A percentile compares a stretch with the other conserved stretches of the same genome.
Conservation (phyloP, 345 rosid genomes). For the Geranium brycei region DNA sequence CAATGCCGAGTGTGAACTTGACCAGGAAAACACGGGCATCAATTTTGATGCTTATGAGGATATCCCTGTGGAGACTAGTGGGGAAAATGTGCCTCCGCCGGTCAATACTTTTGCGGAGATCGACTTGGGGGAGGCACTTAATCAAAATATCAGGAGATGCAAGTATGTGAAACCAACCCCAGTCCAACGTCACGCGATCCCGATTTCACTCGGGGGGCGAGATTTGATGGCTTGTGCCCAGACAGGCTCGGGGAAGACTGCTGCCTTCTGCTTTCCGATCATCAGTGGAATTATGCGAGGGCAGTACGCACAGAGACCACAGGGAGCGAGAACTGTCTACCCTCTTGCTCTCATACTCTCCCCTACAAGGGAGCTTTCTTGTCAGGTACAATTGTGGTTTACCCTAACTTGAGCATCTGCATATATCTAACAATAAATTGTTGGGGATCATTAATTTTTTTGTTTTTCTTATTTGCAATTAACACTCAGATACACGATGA, state of each 20-base stretch:
- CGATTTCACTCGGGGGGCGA: slow-evolving; percentile 36
- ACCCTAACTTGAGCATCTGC: not conserved
- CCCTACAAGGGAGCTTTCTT: slow-evolving; percentile 93
- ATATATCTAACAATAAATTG: not conserved
- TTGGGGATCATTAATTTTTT: not conserved
- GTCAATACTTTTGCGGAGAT: slow-evolving; percentile 50
- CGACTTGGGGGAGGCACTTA: slow-evolving; percentile 44
- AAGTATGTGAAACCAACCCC: slow-evolving; percentile 56
- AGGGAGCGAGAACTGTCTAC: slow-evolving; percentile 25
- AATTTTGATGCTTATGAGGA: slow-evolving; percentile 55
- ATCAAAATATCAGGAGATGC: slow-evolving; percentile 40
- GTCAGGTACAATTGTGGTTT: slow-evolving; percentile 39
- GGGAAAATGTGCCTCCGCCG: slow-evolving; percentile 41
- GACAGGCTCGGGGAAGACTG: slow-evolving; percentile 59
- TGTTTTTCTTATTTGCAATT: not conserved
- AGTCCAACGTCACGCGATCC: slow-evolving; percentile 49
- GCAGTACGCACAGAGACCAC: slow-evolving; percentile 35
- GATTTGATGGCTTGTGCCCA: slow-evolving; percentile 65
- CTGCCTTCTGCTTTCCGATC: slow-evolving; percentile 55
- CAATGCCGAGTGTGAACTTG: slow-evolving; percentile 10
- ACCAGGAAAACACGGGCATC: slow-evolving; percentile 35
- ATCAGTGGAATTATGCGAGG: slow-evolving; percentile 46
- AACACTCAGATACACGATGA: slow-evolving; percentile 85
- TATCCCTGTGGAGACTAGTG: slow-evolving; percentile 50
- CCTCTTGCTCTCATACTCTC: slow-evolving; percentile 86